phyloP scores from a whole-genome alignment of 257 asterid genomes.

The Plectranthus barbatus region DNA sequence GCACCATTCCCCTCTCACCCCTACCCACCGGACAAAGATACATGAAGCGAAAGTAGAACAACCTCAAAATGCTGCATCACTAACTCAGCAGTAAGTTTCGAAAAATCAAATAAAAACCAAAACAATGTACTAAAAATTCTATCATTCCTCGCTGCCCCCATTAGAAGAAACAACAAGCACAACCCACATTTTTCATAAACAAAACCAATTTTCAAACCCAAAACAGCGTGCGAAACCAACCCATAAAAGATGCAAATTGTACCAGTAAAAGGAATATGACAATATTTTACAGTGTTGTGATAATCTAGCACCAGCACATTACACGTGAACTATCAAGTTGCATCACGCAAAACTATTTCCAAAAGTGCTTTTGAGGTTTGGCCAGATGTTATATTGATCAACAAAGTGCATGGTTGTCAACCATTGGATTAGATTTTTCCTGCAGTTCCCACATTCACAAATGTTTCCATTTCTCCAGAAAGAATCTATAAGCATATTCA shows the following conservation, averaged over 20 bases:
- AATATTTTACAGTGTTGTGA: background rate
- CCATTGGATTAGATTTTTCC: no score
- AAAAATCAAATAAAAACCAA: background rate
- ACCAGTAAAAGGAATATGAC: background rate
- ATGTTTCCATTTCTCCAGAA: background rate
- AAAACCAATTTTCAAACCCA: no score
- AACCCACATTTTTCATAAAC: constrained; percentile 17
- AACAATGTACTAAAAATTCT: background rate
- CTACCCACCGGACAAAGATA: background rate
- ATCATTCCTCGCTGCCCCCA: background rate
- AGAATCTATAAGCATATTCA: background rate
- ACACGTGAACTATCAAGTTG: no score
- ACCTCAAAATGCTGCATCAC: background rate
- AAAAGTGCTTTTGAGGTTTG: no score
- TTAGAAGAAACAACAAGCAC: background rate
- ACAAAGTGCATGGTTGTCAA: background rate
- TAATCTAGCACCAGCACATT: no score
- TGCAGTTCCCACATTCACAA: background rate
- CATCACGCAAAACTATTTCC: no score
- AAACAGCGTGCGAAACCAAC: constrained; percentile 13
- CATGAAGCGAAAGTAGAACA: background rate
- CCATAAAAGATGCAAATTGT: background rate
- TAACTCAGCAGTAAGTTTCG: background rate
- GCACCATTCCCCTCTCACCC: background rate
- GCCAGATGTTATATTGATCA: background rate